Evolutionary conservation across 1,139 yeast species (phyloP).

Genomic region (Geotrichum cucujoidarum): DNA sequence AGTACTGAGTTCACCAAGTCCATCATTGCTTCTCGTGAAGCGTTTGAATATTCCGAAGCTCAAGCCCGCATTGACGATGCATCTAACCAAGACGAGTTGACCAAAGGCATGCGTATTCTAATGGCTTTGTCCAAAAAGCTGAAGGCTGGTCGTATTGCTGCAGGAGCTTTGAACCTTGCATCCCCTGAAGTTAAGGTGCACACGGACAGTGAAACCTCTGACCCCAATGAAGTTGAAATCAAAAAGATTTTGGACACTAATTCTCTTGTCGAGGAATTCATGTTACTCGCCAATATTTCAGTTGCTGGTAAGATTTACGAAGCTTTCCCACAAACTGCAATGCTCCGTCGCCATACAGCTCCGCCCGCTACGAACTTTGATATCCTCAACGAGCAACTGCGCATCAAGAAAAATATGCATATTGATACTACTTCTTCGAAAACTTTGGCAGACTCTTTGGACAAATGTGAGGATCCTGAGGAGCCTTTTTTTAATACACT

Average conservation of each 20-base stretch:
- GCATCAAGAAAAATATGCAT: constrained; percentile 68
- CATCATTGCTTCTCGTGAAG: constrained; percentile 85
- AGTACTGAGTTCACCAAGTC: constrained; percentile 79
- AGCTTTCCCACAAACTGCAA: constrained; percentile 95
- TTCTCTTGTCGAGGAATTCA: constrained; percentile 95
- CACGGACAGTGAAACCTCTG: constrained; percentile 95
- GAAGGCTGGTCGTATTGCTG: constrained; percentile 79
- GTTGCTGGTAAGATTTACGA: constrained; percentile 91
- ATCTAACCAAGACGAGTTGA: constrained; percentile 73
- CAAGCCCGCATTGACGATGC: constrained; percentile 84
- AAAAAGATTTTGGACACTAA: constrained; percentile 85
- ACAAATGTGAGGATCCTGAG: constrained; percentile 70
- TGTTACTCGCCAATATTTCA: constrained; percentile 94
- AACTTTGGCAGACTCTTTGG: constrained; percentile 90
- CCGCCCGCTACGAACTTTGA: constrained; percentile 96
- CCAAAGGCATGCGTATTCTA: constrained; percentile 82
- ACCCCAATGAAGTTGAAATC: constrained; percentile 93
- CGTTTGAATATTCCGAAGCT: constrained; percentile 92
- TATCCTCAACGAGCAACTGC: constrained; percentile 77
- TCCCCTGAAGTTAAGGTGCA: constrained; percentile 98
- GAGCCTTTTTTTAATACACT: constrained; percentile 93
- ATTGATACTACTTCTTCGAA: constrained; percentile 81
- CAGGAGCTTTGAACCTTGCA: constrained; percentile 95
- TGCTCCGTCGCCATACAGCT: constrained; percentile 89
- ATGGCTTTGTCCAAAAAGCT: constrained; percentile 72